Base-by-base conservation (phyloP, 139 green algal genomes). In the Ettlia oleoabundans region DNA sequence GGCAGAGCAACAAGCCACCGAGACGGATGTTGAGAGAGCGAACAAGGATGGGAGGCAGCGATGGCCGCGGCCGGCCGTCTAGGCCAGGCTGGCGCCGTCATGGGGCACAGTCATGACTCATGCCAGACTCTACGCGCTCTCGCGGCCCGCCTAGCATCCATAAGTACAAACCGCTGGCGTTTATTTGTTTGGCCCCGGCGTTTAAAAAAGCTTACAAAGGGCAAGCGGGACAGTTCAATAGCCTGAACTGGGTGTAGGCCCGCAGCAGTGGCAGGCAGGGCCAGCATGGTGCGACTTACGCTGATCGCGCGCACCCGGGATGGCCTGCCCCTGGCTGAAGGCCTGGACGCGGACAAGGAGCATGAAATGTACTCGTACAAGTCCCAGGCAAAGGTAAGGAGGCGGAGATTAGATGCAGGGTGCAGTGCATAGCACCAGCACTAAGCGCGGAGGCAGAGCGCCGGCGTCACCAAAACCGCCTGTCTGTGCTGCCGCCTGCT, bases 311-410 rank as follows among this genome's bases (percentile, higher is more conserved):
- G 97, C 8, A 86, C 96, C 2, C 80, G 84, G 19, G 97, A 99
- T 84, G 97, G 96, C 2, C 87, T 99, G 69, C 96, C 96, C 0
- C 84, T 99, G 40, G 97, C 97, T 0, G 97, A 99, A 82, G 96
- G 96, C 33, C 80, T 99, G 43, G 97, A 99, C 70, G 94, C 72
- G 28, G 97, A 98, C 30, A 95, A 97, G 77, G 89, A 96, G 58
- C 72, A 89, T 19, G 96, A 98, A 13, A 86, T 95, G 72, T 95
- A 98, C 9, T 42, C 74, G 4, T 98, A 97, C 90, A 99, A 99
- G 84, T 82, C 88, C 13, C 96, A 99, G 70, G 97, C 97, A 19
- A 99, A 99, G 93, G 93, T 97, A 70, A 28, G 71, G 19, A 66
- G 21, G 13, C 32, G n/a, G 22, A 26, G 35, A 35, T 55, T 22